These are phyloP conservation scores for Raffaelea ambrosiae DNA, from an alignment of 2,329 filamentous ascomycete species.

Conservation along the genomic window DNA sequence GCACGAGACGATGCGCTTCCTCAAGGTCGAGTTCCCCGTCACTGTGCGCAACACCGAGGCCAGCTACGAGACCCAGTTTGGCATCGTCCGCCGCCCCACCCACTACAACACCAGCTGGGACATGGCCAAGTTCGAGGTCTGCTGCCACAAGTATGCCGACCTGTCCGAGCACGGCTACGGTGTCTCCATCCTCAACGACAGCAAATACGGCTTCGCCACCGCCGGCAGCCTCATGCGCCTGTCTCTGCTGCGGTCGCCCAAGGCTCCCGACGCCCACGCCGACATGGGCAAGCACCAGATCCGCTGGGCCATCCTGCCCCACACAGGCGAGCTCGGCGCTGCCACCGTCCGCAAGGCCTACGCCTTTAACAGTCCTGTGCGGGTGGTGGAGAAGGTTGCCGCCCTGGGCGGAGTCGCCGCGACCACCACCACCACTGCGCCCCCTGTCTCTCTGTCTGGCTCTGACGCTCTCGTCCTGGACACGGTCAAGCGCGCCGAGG, in stretches of 20 bases:
- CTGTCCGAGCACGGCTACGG: conserved; percentile 62
- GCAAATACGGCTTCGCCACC: conserved; percentile 62
- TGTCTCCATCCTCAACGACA: conserved; percentile 60
- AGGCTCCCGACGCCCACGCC: conserved; percentile 60
- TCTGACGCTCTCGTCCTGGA: conserved; percentile 69
- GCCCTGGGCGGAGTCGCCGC: neutral
- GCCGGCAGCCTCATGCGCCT: conserved; percentile 60
- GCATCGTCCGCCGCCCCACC: conserved; percentile 78
- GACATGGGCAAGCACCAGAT: conserved; percentile 61
- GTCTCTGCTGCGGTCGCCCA: conserved; percentile 55
- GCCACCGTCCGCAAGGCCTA: conserved; percentile 53
- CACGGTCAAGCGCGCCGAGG: conserved; percentile 86
- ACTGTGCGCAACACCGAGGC: conserved; percentile 86
- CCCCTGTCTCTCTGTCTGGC: conserved; percentile 59
- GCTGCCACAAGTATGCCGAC: conserved; percentile 67
- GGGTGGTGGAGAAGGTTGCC: conserved; percentile 4
- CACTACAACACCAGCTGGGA: conserved; percentile 95
- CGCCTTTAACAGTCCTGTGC: conserved; percentile 59
- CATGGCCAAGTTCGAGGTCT: conserved; percentile 74
- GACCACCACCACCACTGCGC: conserved; percentile 6
- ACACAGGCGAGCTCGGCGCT: conserved; percentile 45
- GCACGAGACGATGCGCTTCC: conserved; percentile 94
- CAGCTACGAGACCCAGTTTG: conserved; percentile 91
- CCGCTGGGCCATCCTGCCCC: conserved; percentile 59
- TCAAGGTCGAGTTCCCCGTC: conserved; percentile 97